phyloP scores from a whole-genome alignment of 2,329 filamentous ascomycete genomes.

The Neonectria coccinea region DNA sequence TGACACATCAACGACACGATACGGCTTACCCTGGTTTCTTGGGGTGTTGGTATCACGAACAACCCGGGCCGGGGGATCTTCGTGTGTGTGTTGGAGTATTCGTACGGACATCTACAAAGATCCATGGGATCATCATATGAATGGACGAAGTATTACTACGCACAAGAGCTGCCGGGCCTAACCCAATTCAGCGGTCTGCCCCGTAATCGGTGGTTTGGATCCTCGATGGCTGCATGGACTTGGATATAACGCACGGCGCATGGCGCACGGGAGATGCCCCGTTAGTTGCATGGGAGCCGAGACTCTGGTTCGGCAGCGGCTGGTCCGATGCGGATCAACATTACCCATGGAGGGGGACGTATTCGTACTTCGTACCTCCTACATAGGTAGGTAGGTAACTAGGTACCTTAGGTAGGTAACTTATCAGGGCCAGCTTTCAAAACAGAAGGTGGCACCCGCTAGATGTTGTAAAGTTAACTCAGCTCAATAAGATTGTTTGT shows the following conservation, averaged over 20 bases:
- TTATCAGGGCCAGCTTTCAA: background rate
- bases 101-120: background rate
- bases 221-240: conserved; percentile 1
- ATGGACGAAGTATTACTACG: background rate
- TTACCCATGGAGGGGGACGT: too few relatives aligned
- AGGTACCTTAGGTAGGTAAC: too few relatives aligned
- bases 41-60: background rate
- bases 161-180: background rate
- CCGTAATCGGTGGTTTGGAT: conserved; percentile 4
- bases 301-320: background rate
- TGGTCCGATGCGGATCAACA: background rate
- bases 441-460: background rate
- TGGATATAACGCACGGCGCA: background rate
- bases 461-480: background rate
- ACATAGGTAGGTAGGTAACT: too few relatives aligned
- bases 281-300: background rate
- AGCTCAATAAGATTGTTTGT: background rate
- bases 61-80: conserved; percentile 8
- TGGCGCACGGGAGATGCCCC: background rate
- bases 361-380: too few relatives aligned
- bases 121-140: conserved; percentile 18
- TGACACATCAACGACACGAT: background rate
- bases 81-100: background rate
- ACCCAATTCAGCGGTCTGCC: conserved; percentile 1
- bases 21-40: background rate